These are phyloP conservation scores for Russula emetica DNA, from an alignment of 768 basidiomycete species.

Conservation along the genomic window DNA sequence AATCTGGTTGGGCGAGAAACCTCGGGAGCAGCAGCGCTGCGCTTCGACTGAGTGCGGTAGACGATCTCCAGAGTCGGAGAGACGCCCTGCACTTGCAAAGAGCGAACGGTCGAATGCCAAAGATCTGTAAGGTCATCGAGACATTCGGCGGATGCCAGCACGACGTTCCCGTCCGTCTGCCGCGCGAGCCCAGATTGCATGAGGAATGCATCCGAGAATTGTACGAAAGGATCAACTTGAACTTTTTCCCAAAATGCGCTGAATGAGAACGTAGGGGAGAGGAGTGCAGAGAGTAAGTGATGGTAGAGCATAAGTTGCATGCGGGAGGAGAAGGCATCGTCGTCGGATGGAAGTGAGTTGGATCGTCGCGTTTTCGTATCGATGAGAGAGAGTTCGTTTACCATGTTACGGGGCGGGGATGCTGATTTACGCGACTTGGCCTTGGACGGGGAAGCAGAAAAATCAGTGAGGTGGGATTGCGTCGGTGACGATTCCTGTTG, in stretches of 20 bases:
- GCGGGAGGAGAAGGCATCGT: constrained; percentile 54
- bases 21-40: neutral
- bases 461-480: constrained; percentile 28
- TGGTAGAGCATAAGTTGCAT: constrained; percentile 79
- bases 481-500: constrained; percentile 27
- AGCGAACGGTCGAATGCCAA: constrained; percentile 34
- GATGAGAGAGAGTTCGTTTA: constrained; percentile 43
- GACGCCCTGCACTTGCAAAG: constrained; percentile 35
- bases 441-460: constrained; percentile 25
- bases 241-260: constrained; percentile 47
- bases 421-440: neutral
- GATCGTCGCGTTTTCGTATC: constrained; percentile 69
- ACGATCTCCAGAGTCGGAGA: constrained; percentile 45
- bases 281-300: constrained; percentile 53
- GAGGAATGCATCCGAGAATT: constrained; percentile 52
- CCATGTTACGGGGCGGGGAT: neutral
- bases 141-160: constrained; percentile 24
- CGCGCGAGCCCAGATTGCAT: constrained; percentile 29
- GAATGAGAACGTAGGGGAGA: constrained; percentile 48
- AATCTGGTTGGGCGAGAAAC: neutral
- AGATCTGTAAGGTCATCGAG: constrained; percentile 34
- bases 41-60: constrained; percentile 41
- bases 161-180: constrained; percentile 1
- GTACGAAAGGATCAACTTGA: constrained; percentile 39
- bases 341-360: constrained; percentile 48